Evolutionary conservation across 139 green algal genomes (phyloP).

Genomic region (Choricystis sp.): DNA sequence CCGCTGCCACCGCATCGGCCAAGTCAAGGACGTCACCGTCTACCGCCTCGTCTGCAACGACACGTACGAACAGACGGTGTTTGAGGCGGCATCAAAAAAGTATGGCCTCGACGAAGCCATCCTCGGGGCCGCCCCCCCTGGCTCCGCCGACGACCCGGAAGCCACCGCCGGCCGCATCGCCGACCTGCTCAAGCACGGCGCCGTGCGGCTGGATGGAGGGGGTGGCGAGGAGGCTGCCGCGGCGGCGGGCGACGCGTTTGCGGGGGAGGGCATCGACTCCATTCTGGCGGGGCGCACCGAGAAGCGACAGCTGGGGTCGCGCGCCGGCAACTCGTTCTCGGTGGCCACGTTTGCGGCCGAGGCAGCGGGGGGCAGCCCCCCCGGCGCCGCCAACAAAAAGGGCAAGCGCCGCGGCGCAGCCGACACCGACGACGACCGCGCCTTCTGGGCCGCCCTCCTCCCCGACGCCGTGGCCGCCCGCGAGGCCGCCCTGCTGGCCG

Average conservation of each 20-base stretch:
- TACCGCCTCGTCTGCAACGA: slow-evolving; percentile 75
- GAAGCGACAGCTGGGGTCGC: slow-evolving; percentile 49
- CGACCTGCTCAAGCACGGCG: slow-evolving; percentile 66
- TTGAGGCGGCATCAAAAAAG: slow-evolving; percentile 46
- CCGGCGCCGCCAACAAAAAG: neutral
- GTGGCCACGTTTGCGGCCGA: slow-evolving; percentile 46
- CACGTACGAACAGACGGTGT: slow-evolving; percentile 83
- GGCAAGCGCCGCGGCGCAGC: neutral
- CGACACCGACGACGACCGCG: slow-evolving; percentile 8
- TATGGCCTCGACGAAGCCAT: slow-evolving; percentile 84
- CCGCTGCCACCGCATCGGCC: slow-evolving; percentile 49
- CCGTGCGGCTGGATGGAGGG: slow-evolving; percentile 41
- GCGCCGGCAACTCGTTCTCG: slow-evolving; percentile 51
- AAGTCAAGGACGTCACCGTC: slow-evolving; percentile 66
- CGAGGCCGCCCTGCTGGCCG: neutral
- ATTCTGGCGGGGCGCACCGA: slow-evolving; percentile 71
- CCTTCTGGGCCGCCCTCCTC: slow-evolving; percentile 48
- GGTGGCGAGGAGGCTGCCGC: slow-evolving; percentile 15
- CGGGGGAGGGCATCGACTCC: slow-evolving; percentile 61
- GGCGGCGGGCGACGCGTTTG: slow-evolving; percentile 34
- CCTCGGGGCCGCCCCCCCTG: slow-evolving; percentile 30
- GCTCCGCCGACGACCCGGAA: slow-evolving; percentile 19
- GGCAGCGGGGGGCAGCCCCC: neutral
- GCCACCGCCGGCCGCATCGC: slow-evolving; percentile 47
- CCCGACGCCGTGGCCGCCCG: slow-evolving; percentile 32